phyloP scores from a whole-genome alignment of 768 basidiomycete genomes.

The Galerina sulciceps region DNA sequence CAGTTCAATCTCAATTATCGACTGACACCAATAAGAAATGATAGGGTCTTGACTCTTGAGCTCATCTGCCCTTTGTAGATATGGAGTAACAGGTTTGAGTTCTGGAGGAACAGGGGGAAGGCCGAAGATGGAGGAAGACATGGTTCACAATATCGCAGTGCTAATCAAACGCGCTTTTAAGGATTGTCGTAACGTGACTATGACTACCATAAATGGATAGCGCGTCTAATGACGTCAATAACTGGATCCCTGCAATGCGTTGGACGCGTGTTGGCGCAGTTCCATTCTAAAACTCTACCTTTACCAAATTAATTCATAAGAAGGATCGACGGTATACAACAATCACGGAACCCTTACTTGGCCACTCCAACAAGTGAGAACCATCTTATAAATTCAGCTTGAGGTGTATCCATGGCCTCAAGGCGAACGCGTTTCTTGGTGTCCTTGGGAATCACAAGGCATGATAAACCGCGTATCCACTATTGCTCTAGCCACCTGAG shows the following conservation, averaged over 20 bases:
- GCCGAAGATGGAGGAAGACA: constrained; percentile 43
- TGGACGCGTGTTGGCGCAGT: constrained; percentile 19
- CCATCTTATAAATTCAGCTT: background rate
- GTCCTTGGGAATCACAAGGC: background rate
- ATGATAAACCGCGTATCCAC: background rate
- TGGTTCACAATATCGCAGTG: constrained; percentile 14
- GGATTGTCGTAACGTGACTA: constrained; percentile 25
- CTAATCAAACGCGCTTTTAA: constrained; percentile 24
- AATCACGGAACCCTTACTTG: background rate
- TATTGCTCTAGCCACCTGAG: constrained; percentile 2
- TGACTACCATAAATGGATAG: constrained; percentile 16
- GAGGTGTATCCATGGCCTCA: constrained; percentile 15
- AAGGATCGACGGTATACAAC: background rate
- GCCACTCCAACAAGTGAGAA: constrained; percentile 2
- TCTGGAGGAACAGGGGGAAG: constrained; percentile 62
- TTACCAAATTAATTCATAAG: background rate
- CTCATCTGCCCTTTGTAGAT: constrained; percentile 90
- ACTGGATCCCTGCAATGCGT: constrained; percentile 21
- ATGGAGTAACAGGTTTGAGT: constrained; percentile 76
- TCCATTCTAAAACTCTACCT: background rate
- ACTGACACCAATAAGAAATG: constrained; percentile 95
- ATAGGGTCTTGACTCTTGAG: constrained; percentile 81
- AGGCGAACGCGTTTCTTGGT: constrained; percentile 17
- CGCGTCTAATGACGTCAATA: constrained; percentile 28
- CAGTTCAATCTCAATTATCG: background rate